These are phyloP conservation scores for Cinnamomum chago DNA, from an alignment of 164 flowering plant species.

Conservation along the genomic window DNA sequence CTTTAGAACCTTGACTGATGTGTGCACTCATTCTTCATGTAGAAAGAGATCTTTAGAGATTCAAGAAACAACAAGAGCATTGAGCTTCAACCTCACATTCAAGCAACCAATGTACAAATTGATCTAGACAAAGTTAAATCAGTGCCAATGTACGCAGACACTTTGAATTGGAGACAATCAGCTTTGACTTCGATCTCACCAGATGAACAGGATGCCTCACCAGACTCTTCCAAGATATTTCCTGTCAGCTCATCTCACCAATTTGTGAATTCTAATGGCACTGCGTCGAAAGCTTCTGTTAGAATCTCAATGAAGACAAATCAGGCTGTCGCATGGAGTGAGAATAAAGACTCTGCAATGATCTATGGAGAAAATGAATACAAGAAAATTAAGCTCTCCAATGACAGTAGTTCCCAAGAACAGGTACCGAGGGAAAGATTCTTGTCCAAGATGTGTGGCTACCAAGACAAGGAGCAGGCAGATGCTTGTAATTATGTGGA, in stretches of 20 bases:
- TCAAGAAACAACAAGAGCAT: conserved; percentile 1
- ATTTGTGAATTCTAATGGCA: conserved; percentile 17
- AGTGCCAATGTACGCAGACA: conserved; percentile 3
- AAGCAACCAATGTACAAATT: conserved; percentile 4
- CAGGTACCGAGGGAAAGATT: conserved; percentile 14
- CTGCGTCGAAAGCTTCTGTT: conserved; percentile 13
- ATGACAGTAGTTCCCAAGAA: conserved; percentile 9
- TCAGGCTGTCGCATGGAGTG: conserved; percentile 20
- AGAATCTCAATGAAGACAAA: conserved; percentile 11
- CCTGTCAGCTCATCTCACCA: conserved; percentile 7
- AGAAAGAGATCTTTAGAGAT: conserved; percentile 26
- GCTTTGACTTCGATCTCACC: conserved; percentile 3
- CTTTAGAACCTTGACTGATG: too few relatives aligned
- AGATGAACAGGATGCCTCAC: conserved; percentile 11
- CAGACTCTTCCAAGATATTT: conserved; percentile 9
- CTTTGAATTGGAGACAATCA: conserved; percentile 1
- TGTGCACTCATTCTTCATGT: conserved; percentile 7
- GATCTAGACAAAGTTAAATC: conserved; percentile 11
- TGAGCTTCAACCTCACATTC: conserved; percentile 8
- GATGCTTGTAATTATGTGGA: conserved; percentile 19
- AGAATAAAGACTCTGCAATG: neutral
- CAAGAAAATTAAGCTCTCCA: conserved; percentile 32
- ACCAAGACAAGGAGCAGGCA: conserved; percentile 20
- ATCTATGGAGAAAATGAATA: conserved; percentile 23
- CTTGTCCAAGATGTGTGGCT: conserved; percentile 17